These are phyloP conservation scores for Myriosclerotinia duriaeana DNA, from an alignment of 2,329 filamentous ascomycete genomes.

Conservation along the genomic window DNA sequence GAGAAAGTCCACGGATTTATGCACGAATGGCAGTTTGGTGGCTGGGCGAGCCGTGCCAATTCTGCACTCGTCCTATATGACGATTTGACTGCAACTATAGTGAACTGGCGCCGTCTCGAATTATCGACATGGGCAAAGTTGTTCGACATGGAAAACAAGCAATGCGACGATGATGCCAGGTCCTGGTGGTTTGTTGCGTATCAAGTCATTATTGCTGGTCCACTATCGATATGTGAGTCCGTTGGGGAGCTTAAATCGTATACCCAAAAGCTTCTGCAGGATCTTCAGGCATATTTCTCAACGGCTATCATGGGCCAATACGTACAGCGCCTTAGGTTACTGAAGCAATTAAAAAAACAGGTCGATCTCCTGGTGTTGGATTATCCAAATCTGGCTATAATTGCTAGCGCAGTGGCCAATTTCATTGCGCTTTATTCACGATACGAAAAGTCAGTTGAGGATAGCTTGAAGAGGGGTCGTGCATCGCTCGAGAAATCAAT, in stretches of 20 bases:
- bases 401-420: constrained; percentile 68
- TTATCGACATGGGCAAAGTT: constrained; percentile 88
- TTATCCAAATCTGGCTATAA: constrained; percentile 55
- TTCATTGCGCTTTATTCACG: constrained; percentile 74
- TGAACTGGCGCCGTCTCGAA: constrained; percentile 88
- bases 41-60: constrained; percentile 80
- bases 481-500: constrained; percentile 82
- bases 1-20: constrained; percentile 85
- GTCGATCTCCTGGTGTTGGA: constrained; percentile 61
- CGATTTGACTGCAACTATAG: constrained; percentile 73
- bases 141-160: constrained; percentile 78
- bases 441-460: constrained; percentile 65
- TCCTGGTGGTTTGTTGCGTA: constrained; percentile 98
- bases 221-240: constrained; percentile 62
- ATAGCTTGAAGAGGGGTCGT: constrained; percentile 66
- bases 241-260: constrained; percentile 62
- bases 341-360: constrained; percentile 65
- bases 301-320: constrained; percentile 82
- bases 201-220: constrained; percentile 78
- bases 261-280: constrained; percentile 67
- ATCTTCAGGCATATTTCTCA: constrained; percentile 75
- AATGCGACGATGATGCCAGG: constrained; percentile 73
- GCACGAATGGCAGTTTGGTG: constrained; percentile 87
- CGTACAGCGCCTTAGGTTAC: constrained; percentile 66
- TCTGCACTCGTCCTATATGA: constrained; percentile 71